These are phyloP conservation scores for Colletotrichum ledebouriae DNA, from an alignment of 2,329 filamentous ascomycete genomes.

Conservation along the genomic window DNA sequence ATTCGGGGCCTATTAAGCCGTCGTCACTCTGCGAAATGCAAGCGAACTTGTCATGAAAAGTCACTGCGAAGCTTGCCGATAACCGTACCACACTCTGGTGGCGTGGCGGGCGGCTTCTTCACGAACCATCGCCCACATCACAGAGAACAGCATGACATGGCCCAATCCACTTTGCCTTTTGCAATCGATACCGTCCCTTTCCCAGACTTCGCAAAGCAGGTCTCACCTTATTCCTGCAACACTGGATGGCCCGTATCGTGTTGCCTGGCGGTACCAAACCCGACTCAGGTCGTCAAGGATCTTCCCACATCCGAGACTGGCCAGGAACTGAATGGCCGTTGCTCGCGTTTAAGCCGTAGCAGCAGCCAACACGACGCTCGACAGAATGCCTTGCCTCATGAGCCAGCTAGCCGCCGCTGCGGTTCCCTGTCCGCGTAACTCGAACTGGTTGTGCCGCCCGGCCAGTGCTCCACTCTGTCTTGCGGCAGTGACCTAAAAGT, in stretches of 20 bases:
- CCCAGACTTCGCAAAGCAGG: slow-evolving; percentile 7
- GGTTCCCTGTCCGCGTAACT: slow-evolving; percentile 36
- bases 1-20: slow-evolving; percentile 6
- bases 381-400: not conserved
- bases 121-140: not conserved
- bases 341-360: not conserved
- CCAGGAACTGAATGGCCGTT: slow-evolving; percentile 11
- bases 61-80: slow-evolving; percentile 26
- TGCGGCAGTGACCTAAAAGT: slow-evolving; percentile 14
- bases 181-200: not conserved
- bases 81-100: not conserved
- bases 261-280: slow-evolving; percentile 25
- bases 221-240: slow-evolving; percentile 38
- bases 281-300: slow-evolving; percentile 28
- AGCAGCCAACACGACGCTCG: not conserved
- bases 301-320: slow-evolving; percentile 7
- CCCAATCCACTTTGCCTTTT: slow-evolving; percentile 3
- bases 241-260: slow-evolving; percentile 17
- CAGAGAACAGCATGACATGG: not conserved
- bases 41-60: not conserved
- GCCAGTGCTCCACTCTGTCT: slow-evolving; percentile 6
- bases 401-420: slow-evolving; percentile 17
- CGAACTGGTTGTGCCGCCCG: slow-evolving; percentile 21
- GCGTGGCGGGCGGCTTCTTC: not conserved
- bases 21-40: slow-evolving; percentile 26